phyloP scores from a whole-genome alignment of 2,329 filamentous ascomycete species.

The Phaeoacremonium minimum region DNA sequence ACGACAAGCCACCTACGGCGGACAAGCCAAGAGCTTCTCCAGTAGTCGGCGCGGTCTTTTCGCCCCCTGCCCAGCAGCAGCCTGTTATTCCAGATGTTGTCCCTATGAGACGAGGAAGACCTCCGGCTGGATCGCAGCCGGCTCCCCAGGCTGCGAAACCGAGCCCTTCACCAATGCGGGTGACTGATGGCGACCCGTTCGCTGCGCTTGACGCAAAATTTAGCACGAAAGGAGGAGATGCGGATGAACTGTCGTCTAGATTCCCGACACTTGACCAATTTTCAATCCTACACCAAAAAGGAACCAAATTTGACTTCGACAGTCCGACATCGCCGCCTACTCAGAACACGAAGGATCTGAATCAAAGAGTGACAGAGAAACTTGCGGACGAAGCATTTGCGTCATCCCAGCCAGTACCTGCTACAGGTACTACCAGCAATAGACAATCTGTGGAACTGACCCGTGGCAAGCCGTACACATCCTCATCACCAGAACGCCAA shows the following conservation, averaged over 20 bases:
- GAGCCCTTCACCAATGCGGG: slow-evolving; percentile 65
- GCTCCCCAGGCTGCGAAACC: slow-evolving; percentile 43
- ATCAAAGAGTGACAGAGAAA: slow-evolving; percentile 67
- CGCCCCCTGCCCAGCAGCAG: slow-evolving; percentile 67
- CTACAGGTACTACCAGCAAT: slow-evolving; percentile 20
- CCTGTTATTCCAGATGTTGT: slow-evolving; percentile 81
- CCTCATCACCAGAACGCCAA: slow-evolving; percentile 18
- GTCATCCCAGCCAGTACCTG: slow-evolving; percentile 25
- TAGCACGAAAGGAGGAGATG: slow-evolving; percentile 36
- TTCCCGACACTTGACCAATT: slow-evolving; percentile 95
- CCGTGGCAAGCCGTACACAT: slow-evolving; percentile 19
- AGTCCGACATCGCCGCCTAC: slow-evolving; percentile 41
- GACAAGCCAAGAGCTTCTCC: slow-evolving; percentile 52
- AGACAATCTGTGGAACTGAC: slow-evolving; percentile 21
- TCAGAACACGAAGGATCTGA: slow-evolving; percentile 51
- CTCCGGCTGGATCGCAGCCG: slow-evolving; percentile 39
- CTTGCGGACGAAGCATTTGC: slow-evolving; percentile 83
- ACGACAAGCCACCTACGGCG: slow-evolving; percentile 47
- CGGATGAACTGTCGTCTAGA: slow-evolving; percentile 75
- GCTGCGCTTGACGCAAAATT: slow-evolving; percentile 75
- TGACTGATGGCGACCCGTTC: slow-evolving; percentile 77
- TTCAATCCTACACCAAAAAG: slow-evolving; percentile 79
- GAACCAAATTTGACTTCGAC: slow-evolving; percentile 81
- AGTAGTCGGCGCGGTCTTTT: slow-evolving; percentile 75
- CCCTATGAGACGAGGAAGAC: slow-evolving; percentile 87